phyloP scores from a whole-genome alignment of 805 yeast species.

The Candida sakaeoensis region DNA sequence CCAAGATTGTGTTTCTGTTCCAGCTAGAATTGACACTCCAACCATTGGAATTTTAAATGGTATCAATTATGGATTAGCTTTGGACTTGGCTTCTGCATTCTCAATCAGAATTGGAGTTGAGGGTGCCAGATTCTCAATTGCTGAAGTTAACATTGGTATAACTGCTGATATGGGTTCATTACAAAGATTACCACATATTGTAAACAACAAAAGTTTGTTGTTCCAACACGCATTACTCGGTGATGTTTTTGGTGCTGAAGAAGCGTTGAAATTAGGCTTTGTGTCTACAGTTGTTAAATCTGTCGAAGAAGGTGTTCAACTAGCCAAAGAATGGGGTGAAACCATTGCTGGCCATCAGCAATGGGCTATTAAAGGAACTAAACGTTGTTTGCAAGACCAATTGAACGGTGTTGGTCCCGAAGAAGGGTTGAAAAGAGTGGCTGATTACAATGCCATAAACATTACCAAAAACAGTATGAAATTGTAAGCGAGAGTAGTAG shows the following conservation, averaged over 20 bases:
- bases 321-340: constrained; percentile 48
- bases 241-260: constrained; percentile 48
- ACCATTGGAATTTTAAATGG: constrained; percentile 71
- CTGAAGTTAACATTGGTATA: constrained; percentile 70
- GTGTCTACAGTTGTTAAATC: constrained; percentile 44
- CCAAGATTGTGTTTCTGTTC: constrained; percentile 52
- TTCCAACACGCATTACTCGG: constrained; percentile 64
- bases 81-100: constrained; percentile 60
- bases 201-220: constrained; percentile 53
- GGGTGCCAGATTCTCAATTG: constrained; percentile 53
- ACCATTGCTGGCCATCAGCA: constrained; percentile 44
- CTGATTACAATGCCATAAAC: constrained; percentile 46
- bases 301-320: constrained; percentile 45
- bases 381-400: constrained; percentile 46
- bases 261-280: constrained; percentile 55
- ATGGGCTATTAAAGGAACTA: constrained; percentile 66
- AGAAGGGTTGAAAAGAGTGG: constrained; percentile 51
- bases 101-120: constrained; percentile 54
- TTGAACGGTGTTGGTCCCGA: constrained; percentile 33
- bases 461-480: constrained; percentile 15
- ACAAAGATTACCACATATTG: constrained; percentile 57
- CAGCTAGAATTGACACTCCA: constrained; percentile 50
- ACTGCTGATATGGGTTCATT: constrained; percentile 78
- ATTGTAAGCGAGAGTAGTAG: constrained; percentile 3
- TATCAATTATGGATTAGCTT: constrained; percentile 57